Conservation (phyloP, 352 stramenopile genomes). For the Pythium sukuiense region DNA sequence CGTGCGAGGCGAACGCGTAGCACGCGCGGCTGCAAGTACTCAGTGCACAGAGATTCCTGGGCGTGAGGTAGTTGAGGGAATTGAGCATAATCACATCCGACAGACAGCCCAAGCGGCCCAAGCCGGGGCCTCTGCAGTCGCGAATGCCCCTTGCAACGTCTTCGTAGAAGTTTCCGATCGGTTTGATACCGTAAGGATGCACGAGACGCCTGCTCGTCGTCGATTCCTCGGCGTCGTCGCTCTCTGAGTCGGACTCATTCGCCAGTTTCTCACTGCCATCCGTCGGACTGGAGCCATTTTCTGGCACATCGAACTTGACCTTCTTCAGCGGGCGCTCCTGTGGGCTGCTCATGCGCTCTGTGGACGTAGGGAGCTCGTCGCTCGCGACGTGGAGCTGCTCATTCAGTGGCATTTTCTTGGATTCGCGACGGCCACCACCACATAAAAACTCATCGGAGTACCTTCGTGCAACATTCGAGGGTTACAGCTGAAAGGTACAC, state of each 20-base stretch:
- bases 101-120: conserved; percentile 54
- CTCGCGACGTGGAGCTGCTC: conserved; percentile 7
- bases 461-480: conserved; percentile 18
- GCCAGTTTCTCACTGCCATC: not conserved
- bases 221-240: not conserved
- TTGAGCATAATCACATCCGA: conserved; percentile 66
- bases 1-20: conserved; percentile 74
- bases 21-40: conserved; percentile 49
- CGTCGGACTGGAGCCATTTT: not conserved
- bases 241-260: conserved; percentile 1
- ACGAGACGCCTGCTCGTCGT: conserved; percentile 28
- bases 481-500: not conserved
- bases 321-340: conserved; percentile 17
- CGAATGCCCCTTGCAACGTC: conserved; percentile 57
- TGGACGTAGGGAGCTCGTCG: not conserved
- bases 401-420: conserved; percentile 6
- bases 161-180: conserved; percentile 79
- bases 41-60: conserved; percentile 47
- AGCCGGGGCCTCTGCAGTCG: conserved; percentile 56
- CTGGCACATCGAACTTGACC: conserved; percentile 3
- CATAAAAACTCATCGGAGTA: conserved; percentile 25
- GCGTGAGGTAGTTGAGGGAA: conserved; percentile 61
- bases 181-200: conserved; percentile 83
- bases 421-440: conserved; percentile 3
- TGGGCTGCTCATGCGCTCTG: not conserved